A percentile compares a stretch with the other conserved stretches of the same genome.
Conservation (phyloP, 164 flowering plant species). For the Sextonia rubra region DNA sequence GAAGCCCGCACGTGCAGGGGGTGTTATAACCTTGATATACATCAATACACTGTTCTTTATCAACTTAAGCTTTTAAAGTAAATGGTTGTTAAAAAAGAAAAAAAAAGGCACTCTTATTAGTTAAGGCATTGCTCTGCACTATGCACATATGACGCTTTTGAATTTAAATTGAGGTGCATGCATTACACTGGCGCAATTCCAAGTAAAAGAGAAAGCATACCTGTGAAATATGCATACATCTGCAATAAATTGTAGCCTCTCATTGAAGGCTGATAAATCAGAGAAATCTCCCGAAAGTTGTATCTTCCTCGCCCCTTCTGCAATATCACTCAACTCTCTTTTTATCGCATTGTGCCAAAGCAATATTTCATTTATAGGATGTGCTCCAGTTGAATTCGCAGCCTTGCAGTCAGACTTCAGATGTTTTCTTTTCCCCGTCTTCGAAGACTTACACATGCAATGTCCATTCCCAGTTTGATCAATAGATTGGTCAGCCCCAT, state of each 20-base stretch:
- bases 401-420: conserved; percentile 24
- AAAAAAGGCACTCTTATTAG: too few species aligned
- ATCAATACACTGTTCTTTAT: too few species aligned
- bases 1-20: too few species aligned
- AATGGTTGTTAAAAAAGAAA: too few species aligned
- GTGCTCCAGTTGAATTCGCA: conserved; percentile 21
- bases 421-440: conserved; percentile 53
- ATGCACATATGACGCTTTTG: background rate
- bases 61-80: too few species aligned
- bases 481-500: conserved; percentile 19
- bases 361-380: conserved; percentile 84
- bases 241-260: conserved; percentile 84
- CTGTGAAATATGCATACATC: conserved; percentile 97
- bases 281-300: conserved; percentile 72
- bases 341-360: conserved; percentile 87
- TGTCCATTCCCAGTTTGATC: conserved; percentile 23
- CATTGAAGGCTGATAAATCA: conserved; percentile 64
- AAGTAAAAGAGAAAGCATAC: conserved; percentile 25
- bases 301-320: conserved; percentile 64
- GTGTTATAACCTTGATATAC: too few species aligned
- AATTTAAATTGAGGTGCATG: too few species aligned
- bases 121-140: too few species aligned
- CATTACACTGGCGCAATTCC: background rate
- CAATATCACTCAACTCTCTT: conserved; percentile 69
- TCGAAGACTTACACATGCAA: conserved; percentile 43